phyloP scores from a whole-genome alignment of 345 rosid genomes.

The Chamaenerion angustifolium region DNA sequence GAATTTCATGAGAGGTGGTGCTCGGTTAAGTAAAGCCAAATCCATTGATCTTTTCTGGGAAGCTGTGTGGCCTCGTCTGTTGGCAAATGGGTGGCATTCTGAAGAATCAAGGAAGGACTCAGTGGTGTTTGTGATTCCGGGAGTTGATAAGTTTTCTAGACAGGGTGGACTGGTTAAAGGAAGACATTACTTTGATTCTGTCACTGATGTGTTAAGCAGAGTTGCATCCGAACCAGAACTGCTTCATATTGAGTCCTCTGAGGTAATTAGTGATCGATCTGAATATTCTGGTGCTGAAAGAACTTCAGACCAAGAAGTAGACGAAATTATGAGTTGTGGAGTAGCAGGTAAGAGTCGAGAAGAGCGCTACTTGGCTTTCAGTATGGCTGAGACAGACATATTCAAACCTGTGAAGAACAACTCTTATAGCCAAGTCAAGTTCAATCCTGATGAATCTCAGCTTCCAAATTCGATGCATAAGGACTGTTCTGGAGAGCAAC shows the following conservation, averaged over 20 bases:
- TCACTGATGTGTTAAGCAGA: slow-evolving; percentile 40
- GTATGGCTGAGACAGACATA: too few relatives aligned
- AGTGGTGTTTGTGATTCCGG: slow-evolving; percentile 61
- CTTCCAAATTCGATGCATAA: too few relatives aligned
- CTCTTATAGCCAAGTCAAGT: too few relatives aligned
- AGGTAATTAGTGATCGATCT: too few relatives aligned
- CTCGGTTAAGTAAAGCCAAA: slow-evolving; percentile 61
- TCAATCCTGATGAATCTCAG: too few relatives aligned
- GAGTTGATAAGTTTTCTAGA: slow-evolving; percentile 59
- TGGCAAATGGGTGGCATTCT: slow-evolving; percentile 85
- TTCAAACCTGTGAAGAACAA: too few relatives aligned
- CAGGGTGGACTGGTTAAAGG: slow-evolving; percentile 50
- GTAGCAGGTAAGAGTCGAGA: too few relatives aligned
- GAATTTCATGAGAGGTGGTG: slow-evolving; percentile 42
- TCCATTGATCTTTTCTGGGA: slow-evolving; percentile 84
- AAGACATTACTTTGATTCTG: slow-evolving; percentile 53
- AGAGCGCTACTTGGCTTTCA: too few relatives aligned
- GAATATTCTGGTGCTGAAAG: too few relatives aligned
- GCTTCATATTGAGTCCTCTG: slow-evolving; percentile 39
- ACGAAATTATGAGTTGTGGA: too few relatives aligned
- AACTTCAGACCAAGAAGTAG: too few relatives aligned
- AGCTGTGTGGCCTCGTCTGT: slow-evolving; percentile 83
- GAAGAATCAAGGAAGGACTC: slow-evolving; percentile 51
- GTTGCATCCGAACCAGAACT: slow-evolving; percentile 41
- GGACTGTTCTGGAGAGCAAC: too few relatives aligned